phyloP scores from a whole-genome alignment of 108 stramenopile species.

The Stephanodiscus minutulus region DNA sequence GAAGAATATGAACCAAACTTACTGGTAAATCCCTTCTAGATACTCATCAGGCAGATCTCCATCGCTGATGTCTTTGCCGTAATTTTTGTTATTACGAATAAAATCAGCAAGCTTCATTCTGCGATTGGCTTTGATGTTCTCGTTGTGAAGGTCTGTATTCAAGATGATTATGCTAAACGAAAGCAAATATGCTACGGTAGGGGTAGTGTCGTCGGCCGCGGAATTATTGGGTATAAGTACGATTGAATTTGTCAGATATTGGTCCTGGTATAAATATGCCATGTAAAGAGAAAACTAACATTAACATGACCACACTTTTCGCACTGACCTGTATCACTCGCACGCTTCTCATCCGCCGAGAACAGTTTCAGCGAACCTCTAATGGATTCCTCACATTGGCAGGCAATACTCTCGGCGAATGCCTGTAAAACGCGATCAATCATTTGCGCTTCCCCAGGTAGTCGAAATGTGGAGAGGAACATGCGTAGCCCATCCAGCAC shows the following conservation, averaged over 20 bases:
- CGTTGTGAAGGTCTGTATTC: conserved; percentile 98
- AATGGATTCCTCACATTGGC: conserved; percentile 76
- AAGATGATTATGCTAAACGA: conserved; percentile 98
- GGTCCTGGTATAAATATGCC: not conserved
- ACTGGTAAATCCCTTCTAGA: conserved; percentile 82
- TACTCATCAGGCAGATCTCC: conserved; percentile 85
- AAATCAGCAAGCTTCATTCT: conserved; percentile 93
- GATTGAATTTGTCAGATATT: not conserved
- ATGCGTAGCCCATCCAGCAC: conserved; percentile 89
- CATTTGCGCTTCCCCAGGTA: conserved; percentile 94
- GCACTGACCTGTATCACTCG: conserved; percentile 68
- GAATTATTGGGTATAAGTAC: not conserved
- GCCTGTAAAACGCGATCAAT: conserved; percentile 90
- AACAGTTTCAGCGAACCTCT: conserved; percentile 64
- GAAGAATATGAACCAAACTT: not conserved
- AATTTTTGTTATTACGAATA: conserved; percentile 90
- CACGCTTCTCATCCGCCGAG: conserved; percentile 81
- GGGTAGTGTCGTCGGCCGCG: not conserved
- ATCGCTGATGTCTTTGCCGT: conserved; percentile 92
- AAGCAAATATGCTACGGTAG: conserved; percentile 75
- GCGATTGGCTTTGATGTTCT: conserved; percentile 91
- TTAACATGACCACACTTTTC: not conserved
- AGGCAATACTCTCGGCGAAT: conserved; percentile 85
- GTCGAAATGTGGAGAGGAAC: conserved; percentile 92
- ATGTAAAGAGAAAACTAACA: not conserved